A percentile compares a stretch with the other conserved stretches of the same genome.
Evolutionary conservation across 2,329 filamentous ascomycete species (phyloP).

Genomic region (Aspergillus chevalieri): DNA sequence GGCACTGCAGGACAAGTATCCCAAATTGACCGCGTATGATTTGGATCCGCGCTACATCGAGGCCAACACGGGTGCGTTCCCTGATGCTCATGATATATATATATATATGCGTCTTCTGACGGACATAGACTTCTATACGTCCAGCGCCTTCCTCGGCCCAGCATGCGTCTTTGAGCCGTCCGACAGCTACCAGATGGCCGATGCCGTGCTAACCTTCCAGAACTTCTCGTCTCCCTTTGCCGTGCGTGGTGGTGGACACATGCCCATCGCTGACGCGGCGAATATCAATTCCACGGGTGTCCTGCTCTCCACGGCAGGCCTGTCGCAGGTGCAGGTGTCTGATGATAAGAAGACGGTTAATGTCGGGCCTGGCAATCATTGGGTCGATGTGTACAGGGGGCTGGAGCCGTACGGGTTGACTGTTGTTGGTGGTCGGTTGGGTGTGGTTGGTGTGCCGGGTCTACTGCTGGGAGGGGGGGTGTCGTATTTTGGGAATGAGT

Average conservation of each 20-base stretch:
- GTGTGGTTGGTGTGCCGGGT: neutral
- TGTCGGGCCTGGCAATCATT: neutral
- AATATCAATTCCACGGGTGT: neutral
- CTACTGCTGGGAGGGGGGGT: neutral
- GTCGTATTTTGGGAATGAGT: constrained; percentile 1
- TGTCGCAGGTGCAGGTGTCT: neutral
- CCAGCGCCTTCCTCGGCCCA: neutral
- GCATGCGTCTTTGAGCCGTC: neutral
- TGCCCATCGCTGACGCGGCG: neutral
- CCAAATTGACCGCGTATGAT: neutral
- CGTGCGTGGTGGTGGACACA: neutral
- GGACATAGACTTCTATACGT: neutral
- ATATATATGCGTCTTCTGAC: neutral
- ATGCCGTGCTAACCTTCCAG: neutral
- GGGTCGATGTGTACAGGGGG: neutral
- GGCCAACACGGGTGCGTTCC: neutral
- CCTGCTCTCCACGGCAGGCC: neutral
- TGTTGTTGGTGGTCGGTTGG: neutral
- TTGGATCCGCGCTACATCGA: neutral
- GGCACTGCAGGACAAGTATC: neutral
- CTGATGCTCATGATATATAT: neutral
- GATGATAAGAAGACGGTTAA: neutral
- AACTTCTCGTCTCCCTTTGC: neutral
- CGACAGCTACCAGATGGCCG: neutral
- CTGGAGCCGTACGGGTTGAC: neutral